A percentile compares a stretch with the other conserved stretches of the same genome.
phyloP scores from a whole-genome alignment of 2,329 filamentous ascomycete species.

The Fusarium floridanum region DNA sequence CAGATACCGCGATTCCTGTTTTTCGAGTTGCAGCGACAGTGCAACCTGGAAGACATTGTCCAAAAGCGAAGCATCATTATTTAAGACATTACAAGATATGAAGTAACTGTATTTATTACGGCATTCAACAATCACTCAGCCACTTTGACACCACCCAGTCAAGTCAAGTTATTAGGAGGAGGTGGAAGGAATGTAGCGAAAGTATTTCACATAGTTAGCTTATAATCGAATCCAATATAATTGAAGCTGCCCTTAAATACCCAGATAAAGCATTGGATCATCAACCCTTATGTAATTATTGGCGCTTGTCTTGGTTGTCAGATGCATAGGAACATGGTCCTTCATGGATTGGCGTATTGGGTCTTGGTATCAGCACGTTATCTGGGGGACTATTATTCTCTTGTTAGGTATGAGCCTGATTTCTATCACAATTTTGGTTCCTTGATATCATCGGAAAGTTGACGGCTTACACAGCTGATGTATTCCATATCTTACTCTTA shows the following conservation, averaged over 20 bases:
- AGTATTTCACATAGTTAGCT: background rate
- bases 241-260: too few relatives aligned
- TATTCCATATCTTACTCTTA: background rate
- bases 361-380: background rate
- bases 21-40: background rate
- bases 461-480: background rate
- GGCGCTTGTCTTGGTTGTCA: too few relatives aligned
- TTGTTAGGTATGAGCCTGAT: background rate
- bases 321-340: too few relatives aligned
- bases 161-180: too few relatives aligned
- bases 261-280: background rate
- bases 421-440: background rate
- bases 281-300: background rate
- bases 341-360: too few relatives aligned
- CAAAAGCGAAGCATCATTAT: background rate
- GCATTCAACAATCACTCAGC: background rate
- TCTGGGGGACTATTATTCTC: background rate
- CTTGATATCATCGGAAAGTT: background rate
- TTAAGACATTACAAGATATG: background rate
- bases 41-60: background rate
- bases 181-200: too few relatives aligned
- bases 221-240: too few relatives aligned
- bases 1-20: background rate
- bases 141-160: background rate
- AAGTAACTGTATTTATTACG: background rate